A percentile compares a stretch with the other conserved stretches of the same genome.
These are phyloP conservation scores for Neopestalotiopsis clavispora DNA, from an alignment of 2,329 filamentous ascomycete species.

Conservation along the genomic window DNA sequence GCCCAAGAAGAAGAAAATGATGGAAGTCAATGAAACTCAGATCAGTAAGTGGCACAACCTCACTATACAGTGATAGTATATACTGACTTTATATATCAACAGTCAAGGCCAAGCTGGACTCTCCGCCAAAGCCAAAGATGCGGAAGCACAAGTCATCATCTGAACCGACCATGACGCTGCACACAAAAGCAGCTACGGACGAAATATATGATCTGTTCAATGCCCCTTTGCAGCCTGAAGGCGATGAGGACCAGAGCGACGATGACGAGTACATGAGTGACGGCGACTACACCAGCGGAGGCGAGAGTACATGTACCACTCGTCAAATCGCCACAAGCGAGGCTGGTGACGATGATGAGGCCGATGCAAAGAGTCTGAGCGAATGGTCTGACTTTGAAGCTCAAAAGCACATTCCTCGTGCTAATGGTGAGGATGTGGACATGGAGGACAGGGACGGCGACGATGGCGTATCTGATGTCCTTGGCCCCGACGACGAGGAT, in stretches of 20 bases:
- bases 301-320: constrained; percentile 82
- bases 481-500: constrained; percentile 42
- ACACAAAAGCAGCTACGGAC: constrained; percentile 92
- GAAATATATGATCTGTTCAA: constrained; percentile 99
- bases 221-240: constrained; percentile 66
- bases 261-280: constrained; percentile 75
- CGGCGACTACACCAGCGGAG: constrained; percentile 81
- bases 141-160: constrained; percentile 65
- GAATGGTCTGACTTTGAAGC: constrained; percentile 90
- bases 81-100: constrained; percentile 16
- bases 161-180: constrained; percentile 98
- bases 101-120: constrained; percentile 95
- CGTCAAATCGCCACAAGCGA: constrained; percentile 61
- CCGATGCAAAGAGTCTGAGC: constrained; percentile 68
- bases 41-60: constrained; percentile 68
- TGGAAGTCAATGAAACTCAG: constrained; percentile 89
- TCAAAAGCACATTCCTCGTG: constrained; percentile 69
- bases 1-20: constrained; percentile 75
- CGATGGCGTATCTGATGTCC: constrained; percentile 46
- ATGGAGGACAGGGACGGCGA: constrained; percentile 41
- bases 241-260: constrained; percentile 48
- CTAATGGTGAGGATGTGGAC: constrained; percentile 37
- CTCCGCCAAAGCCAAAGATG: constrained; percentile 83
- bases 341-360: constrained; percentile 51
- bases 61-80: neutral